Evolutionary conservation across 306 rosid genomes (phyloP), one percentile per base, ranked within the genome.

Genomic region (Cucurbita pepo): DNA sequence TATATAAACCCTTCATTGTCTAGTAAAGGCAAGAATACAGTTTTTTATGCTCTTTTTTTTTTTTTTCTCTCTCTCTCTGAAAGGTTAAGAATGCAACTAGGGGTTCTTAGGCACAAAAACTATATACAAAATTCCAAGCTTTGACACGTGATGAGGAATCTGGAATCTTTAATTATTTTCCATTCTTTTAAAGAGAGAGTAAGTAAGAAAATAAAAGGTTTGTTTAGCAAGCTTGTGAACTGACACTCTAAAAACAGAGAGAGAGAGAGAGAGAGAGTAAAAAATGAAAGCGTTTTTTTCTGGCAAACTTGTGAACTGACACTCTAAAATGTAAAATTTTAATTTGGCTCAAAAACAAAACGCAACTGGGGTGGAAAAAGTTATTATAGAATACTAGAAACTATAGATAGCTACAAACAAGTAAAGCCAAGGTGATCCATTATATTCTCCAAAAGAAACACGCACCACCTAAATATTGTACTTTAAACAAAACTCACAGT

Each of bases 371-470:
- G 10, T 10, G 44, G 22, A 21, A 25, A 15, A 47, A 48, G n/a
- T 48, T 48, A 47, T 69, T 15, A 15, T 5, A 48, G 73, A 69
- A 48, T 30, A 47, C 30, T 50, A n/a, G 3, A 63, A 18, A 41
- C 70, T 18, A 63, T 10, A 38, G 51, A 16, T 50, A 69, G 44
- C 4, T 69, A 69, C 45, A 50, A 69, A 50, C 25, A 69, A 25
- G 74, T 50, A 50, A 69, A 48, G 74, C 58, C 74, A 69, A 69
- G 73, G 56, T 12, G 40, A 67, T 65, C 73, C 73, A 67, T 47
- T 3, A 67, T 13, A 45, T 66, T 66, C 70, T 51, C 52, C 25
- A n/a, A 10, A 63, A 8, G 8, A 36, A 60, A 50, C 7, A 50
- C 15, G 18, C 15, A 37, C 70, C 70, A 63, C 51, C 36, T 4